Percentiles rank a stretch among this genome's conserved stretches.
Evolutionary conservation across 1,284 basidiomycete genomes (phyloP).

Genomic region (Cryptococcus deneoformans): DNA sequence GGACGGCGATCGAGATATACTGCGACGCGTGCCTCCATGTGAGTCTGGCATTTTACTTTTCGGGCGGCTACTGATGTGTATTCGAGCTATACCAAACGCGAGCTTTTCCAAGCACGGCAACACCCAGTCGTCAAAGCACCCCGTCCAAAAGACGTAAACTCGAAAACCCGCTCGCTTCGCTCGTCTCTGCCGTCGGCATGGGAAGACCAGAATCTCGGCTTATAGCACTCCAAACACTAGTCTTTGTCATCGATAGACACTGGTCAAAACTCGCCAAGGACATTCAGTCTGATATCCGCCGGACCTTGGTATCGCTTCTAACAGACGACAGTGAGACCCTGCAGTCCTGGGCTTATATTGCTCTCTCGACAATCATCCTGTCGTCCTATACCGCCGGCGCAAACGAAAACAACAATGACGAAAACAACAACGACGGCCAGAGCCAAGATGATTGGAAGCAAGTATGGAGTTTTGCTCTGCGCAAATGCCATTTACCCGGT

Average conservation of each 20-base stretch:
- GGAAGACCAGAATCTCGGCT: slow-evolving; percentile 38
- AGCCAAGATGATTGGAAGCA: slow-evolving; percentile 63
- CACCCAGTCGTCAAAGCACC: slow-evolving; percentile 6
- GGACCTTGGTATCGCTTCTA: slow-evolving; percentile 60
- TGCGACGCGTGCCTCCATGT: slow-evolving; percentile 74
- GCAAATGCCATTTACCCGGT: slow-evolving; percentile 62
- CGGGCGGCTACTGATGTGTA: background rate
- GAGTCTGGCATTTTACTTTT: slow-evolving; percentile 2
- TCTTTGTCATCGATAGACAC: slow-evolving; percentile 79
- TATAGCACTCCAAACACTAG: slow-evolving; percentile 69
- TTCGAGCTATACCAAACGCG: slow-evolving; percentile 13
- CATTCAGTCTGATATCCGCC: slow-evolving; percentile 59
- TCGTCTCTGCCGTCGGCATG: slow-evolving; percentile 57
- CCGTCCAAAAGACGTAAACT: slow-evolving; percentile 52
- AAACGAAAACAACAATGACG: slow-evolving; percentile 51
- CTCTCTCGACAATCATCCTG: slow-evolving; percentile 58
- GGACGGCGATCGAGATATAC: slow-evolving; percentile 78
- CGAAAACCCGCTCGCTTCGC: slow-evolving; percentile 56
- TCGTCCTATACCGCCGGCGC: background rate
- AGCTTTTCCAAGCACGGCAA: background rate
- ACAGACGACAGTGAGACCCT: slow-evolving; percentile 61
- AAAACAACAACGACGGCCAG: slow-evolving; percentile 2
- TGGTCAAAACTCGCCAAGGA: slow-evolving; percentile 61
- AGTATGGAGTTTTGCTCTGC: slow-evolving; percentile 76
- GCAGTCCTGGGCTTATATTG: slow-evolving; percentile 79